Percentiles rank a stretch among this genome's conserved stretches.
Evolutionary conservation across 192 early-diverging fungal species (phyloP).

Genomic region (Phlyctochytrium arcticum): DNA sequence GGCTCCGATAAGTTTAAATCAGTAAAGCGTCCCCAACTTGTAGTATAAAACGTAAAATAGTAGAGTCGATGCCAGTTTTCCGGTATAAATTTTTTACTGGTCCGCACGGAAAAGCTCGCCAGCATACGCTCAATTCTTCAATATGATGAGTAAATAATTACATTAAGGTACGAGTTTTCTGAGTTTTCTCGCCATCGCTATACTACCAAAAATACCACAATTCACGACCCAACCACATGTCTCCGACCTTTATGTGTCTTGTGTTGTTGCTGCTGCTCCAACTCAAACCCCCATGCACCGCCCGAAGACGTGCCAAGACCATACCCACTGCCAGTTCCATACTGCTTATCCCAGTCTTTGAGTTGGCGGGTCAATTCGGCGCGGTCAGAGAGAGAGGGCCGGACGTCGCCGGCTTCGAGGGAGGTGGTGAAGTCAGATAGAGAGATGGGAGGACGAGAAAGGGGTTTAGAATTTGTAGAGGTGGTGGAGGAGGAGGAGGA

Average conservation of each 20-base stretch:
- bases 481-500: neutral
- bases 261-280: neutral
- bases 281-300: conserved; percentile 23
- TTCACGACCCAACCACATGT: neutral
- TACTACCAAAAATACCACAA: no score
- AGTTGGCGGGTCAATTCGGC: conserved; percentile 23
- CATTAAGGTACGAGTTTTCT: no score
- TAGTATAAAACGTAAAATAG: no score
- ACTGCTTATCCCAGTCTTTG: conserved; percentile 28
- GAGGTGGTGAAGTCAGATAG: conserved; percentile 14
- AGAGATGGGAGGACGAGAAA: neutral
- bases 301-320: neutral
- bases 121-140: no score
- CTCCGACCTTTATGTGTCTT: neutral
- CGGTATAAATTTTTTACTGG: no score
- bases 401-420: conserved; percentile 26
- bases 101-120: no score
- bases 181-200: no score
- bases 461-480: neutral
- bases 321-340: conserved; percentile 21
- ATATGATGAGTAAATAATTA: no score
- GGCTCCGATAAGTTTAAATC: no score
- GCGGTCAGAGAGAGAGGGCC: conserved; percentile 24
- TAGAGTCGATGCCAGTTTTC: no score
- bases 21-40: no score